Base-by-base conservation (phyloP, 1,284 basidiomycete genomes). In the Cryptococcus jaspeensis region DNA sequence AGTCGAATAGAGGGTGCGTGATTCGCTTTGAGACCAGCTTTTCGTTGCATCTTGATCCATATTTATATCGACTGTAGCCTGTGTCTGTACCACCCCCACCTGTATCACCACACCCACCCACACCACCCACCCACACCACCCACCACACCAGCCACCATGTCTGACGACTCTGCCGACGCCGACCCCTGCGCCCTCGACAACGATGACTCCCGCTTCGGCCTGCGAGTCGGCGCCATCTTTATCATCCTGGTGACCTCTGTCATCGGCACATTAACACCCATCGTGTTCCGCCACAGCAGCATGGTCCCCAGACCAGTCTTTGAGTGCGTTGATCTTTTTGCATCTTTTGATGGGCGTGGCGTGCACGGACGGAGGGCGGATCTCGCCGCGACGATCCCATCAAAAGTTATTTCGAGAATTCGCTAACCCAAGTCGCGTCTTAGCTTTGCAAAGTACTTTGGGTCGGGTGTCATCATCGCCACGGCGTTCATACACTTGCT, bases 391-490 rank as follows among this genome's bases (percentile, higher is more conserved):
- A 2, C 23, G n/a, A 40, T 12, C 36, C 13, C n/a, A 6, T 6
- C 42, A 11, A n/a, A n/a, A n/a, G n/a, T n/a, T n/a, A n/a, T n/a
- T n/a, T n/a, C 22, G 12, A 20, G 9, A 11, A 13, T 20, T 18
- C 16, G 52, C 22, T 28, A 7, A 15, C 38, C 41, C 5, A 35
- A 40, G 32, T 20, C 36, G 15, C 18, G 1, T 28, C 4, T 6
- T 9, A 56, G 60, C 15, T 55, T 95, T 71, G 88, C 89, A 32
- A 96, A 95, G 77, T 98, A 89, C 79, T 97, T 97, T 78, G 95
- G 95, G 47, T 92, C 90, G 8, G 92, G 91, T 32, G 89, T 95
- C 59, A 93, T 94, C 71, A 90, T 98, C 62, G 92, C 92, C 0
- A 98, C 95, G 1, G 87, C 88, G 0, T 92, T 93, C 72, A 92